Evolutionary conservation across 768 basidiomycete genomes (phyloP).

Genomic region (Tylopilus sp.): DNA sequence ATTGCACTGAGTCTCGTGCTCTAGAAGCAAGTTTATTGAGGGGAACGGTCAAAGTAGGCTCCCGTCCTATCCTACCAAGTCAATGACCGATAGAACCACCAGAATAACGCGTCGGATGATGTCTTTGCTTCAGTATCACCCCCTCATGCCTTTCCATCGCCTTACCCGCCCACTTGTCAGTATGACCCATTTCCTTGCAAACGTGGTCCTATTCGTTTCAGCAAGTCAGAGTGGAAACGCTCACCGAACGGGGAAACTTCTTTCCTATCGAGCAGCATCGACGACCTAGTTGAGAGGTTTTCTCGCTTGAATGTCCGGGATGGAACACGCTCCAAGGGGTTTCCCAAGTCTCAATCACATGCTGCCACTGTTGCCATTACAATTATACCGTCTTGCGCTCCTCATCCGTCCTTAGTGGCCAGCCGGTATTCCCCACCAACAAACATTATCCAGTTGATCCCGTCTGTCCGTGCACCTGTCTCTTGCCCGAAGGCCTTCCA

Average conservation of each 20-base stretch:
- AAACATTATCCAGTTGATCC: neutral
- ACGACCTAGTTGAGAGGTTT: conserved; percentile 12
- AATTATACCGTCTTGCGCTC: conserved; percentile 11
- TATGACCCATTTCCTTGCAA: conserved; percentile 21
- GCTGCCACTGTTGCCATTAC: conserved; percentile 19
- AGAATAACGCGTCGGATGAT: neutral
- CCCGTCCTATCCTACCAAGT: no score
- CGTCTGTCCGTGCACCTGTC: neutral
- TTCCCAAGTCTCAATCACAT: neutral
- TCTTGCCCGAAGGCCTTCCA: conserved; percentile 1
- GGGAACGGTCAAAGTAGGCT: neutral
- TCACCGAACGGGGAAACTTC: neutral
- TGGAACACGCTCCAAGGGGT: neutral
- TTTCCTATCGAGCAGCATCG: neutral
- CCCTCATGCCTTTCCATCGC: conserved; percentile 13
- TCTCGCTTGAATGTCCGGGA: conserved; percentile 15
- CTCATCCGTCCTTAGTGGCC: conserved; percentile 13
- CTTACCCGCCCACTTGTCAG: conserved; percentile 13
- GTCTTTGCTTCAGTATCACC: neutral
- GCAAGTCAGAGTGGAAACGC: conserved; percentile 9
- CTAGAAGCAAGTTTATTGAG: rapidly evolving
- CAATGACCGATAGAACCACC: neutral
- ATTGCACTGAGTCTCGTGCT: neutral
- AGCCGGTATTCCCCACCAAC: neutral
- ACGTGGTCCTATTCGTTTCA: neutral